Conservation (phyloP, 78 protist species). For the Dictyostelium firmibasis region DNA sequence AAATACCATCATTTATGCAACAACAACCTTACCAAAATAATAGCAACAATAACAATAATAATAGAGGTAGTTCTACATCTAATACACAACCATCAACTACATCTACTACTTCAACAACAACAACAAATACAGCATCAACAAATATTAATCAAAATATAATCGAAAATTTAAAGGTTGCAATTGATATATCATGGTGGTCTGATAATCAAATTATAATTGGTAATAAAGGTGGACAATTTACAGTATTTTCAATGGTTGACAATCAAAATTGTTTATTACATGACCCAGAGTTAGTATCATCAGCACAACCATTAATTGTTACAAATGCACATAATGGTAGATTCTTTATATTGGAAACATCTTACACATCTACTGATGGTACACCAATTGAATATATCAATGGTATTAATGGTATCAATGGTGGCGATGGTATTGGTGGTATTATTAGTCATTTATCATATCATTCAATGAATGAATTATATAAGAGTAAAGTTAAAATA, state of each 20-base stretch:
- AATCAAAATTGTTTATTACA: conserved; percentile 53
- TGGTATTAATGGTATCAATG: background rate
- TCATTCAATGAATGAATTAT: background rate
- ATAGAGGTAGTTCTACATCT: background rate
- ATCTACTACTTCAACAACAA: background rate
- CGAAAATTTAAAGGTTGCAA: background rate
- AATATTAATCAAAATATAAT: background rate
- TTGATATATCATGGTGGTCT: conserved; percentile 74
- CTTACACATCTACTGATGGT: background rate
- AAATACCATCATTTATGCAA: conserved; percentile 8
- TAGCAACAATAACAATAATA: background rate
- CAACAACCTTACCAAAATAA: background rate
- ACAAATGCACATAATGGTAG: conserved; percentile 43
- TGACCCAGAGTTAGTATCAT: conserved; percentile 55
- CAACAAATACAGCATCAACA: background rate
- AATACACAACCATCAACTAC: background rate
- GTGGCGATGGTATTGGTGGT: background rate
- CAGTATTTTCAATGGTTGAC: conserved; percentile 34
- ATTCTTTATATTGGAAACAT: conserved; percentile 63
- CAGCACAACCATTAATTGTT: conserved; percentile 37
- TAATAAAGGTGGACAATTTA: conserved; percentile 50
- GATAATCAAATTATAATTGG: conserved; percentile 44
- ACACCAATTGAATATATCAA: background rate
- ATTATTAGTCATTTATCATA: background rate
- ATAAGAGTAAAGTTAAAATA: background rate